Percentiles rank a stretch among this genome's conserved stretches.
Evolutionary conservation across 2,329 filamentous ascomycete genomes (phyloP).

Genomic region (Zymoseptoria passerinii): DNA sequence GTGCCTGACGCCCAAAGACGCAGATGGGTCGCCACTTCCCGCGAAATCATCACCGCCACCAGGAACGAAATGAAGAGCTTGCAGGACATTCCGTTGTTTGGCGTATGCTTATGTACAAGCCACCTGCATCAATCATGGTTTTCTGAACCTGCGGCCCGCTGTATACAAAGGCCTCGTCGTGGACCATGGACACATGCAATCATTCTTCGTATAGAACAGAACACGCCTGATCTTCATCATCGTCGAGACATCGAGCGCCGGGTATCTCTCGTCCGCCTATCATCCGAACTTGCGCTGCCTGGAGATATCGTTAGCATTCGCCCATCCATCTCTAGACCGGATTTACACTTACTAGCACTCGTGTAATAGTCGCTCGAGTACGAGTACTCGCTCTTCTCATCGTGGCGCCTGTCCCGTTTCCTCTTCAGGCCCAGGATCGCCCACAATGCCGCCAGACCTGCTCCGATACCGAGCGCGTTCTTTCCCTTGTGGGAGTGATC

Average conservation of each 20-base stretch:
- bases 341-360: conserved; percentile 37
- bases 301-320: conserved; percentile 9
- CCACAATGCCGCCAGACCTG: conserved; percentile 37
- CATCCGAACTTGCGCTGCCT: conserved; percentile 21
- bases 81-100: background rate
- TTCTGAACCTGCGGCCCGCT: background rate
- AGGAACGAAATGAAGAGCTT: background rate
- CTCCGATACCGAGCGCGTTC: conserved; percentile 32
- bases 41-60: background rate
- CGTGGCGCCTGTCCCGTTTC: conserved; percentile 28
- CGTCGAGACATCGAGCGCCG: conserved; percentile 9
- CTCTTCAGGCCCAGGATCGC: conserved; percentile 40
- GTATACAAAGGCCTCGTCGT: background rate
- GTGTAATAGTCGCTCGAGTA: conserved; percentile 41
- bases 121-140: background rate
- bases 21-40: background rate
- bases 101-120: conserved; percentile 6
- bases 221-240: conserved; percentile 6
- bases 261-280: conserved; percentile 16
- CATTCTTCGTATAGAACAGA: conserved; percentile 2
- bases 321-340: too few species aligned
- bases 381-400: conserved; percentile 36
- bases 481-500: conserved; percentile 23
- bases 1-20: conserved; percentile 11
- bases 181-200: background rate